Evolutionary conservation across 495 filamentous ascomycete species (phyloP), one percentile per base, ranked within the genome.

Genomic region (Cercophora samala): DNA sequence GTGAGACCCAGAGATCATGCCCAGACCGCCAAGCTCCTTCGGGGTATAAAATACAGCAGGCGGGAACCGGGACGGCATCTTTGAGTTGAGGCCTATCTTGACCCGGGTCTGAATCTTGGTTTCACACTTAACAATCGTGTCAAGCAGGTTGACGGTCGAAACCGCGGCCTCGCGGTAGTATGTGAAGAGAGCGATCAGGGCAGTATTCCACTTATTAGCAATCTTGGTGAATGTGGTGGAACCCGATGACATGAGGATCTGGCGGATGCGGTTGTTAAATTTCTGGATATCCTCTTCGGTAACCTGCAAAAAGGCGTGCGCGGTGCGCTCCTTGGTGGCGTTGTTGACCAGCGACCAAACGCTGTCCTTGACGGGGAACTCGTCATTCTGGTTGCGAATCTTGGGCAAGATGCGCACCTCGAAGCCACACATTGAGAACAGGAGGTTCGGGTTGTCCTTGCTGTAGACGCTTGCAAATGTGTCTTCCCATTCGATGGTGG

Each of bases 211-310:
- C 78, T 99, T 99, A 78, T 99, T 99, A 59, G 96, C 96, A 72
- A 99, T 99, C 86, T 99, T 99, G 60, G 96, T 99, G 83, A 99
- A 99, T 1, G 96, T 99, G 3, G 96, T 99, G 4, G 93, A 97
- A 25, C 96, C 96, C 67, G 94, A 98, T 15, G 93, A 97, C 96
- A 99, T 99, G 26, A 99, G 86, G 76, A 99, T 98, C 74, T 99
- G 96, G 55, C 96, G 89, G 75, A 99, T 98, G 8, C 96, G 87
- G 73, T 99, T 99, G 78, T 99, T 99, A 82, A 99, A 99, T 78
- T 98, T 98, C 67, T 96, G 91, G 67, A 98, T 94, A 71, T 98
- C 95, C 77, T 98, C 96, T 74, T 99, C 93, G 0, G 96, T 98
- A 42, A 99, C 96, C 75, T 97, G 93, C 53, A 99, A 83, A 86